phyloP scores from a whole-genome alignment of 2,329 filamentous ascomycete species.

The Aspergillus tamarii region DNA sequence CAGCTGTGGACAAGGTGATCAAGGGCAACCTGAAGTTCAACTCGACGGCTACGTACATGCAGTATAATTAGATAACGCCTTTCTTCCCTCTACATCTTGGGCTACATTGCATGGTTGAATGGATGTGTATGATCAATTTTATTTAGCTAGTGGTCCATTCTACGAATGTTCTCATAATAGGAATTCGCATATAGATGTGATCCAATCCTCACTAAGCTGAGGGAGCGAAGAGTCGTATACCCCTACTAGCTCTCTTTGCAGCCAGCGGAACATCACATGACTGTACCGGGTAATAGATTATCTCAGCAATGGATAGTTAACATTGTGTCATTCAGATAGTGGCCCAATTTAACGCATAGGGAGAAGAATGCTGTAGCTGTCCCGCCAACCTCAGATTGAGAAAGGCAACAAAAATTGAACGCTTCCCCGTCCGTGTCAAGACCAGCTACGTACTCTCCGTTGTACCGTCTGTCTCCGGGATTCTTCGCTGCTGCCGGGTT shows the following conservation, averaged over 20 bases:
- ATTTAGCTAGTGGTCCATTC: constrained; percentile 29
- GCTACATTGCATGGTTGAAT: constrained; percentile 33
- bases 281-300: constrained; percentile 8
- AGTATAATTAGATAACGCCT: constrained; percentile 79
- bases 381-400: background rate
- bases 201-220: background rate
- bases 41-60: constrained; percentile 96
- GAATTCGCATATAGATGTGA: constrained; percentile 1
- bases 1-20: constrained; percentile 98
- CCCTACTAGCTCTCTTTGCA: background rate
- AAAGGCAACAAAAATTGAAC: background rate
- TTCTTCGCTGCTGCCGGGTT: constrained; percentile 27
- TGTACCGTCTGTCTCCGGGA: constrained; percentile 23
- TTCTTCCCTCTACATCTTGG: constrained; percentile 23
- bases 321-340: background rate
- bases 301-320: constrained; percentile 4
- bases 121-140: constrained; percentile 38
- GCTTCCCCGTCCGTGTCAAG: background rate
- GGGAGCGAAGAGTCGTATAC: background rate
- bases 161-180: constrained; percentile 20
- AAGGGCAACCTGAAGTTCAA: constrained; percentile 99
- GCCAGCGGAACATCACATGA: constrained; percentile 16
- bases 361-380: background rate
- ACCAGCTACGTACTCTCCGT: background rate
- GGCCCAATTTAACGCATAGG: background rate